These are phyloP conservation scores for Scedosporium boydii DNA, from an alignment of 2,329 filamentous ascomycete species.

Conservation along the genomic window DNA sequence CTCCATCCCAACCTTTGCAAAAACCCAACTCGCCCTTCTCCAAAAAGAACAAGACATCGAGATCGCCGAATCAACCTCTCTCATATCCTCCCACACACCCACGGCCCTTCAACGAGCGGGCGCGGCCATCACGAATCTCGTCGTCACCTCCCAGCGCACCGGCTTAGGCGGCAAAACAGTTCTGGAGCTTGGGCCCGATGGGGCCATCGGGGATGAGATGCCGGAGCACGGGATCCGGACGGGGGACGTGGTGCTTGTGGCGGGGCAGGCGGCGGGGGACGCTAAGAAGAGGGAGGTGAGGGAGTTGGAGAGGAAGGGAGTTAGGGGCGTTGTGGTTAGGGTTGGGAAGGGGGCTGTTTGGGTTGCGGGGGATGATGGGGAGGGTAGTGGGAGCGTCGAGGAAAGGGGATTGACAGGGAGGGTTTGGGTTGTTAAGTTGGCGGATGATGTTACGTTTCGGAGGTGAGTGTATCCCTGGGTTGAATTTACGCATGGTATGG, in stretches of 20 bases:
- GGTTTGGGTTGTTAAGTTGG: conserved; percentile 58
- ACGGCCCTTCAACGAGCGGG: conserved; percentile 63
- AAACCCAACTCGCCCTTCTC: conserved; percentile 61
- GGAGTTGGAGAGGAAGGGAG: conserved; percentile 59
- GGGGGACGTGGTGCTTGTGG: conserved; percentile 69
- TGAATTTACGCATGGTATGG: background rate
- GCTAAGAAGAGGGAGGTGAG: conserved; percentile 65
- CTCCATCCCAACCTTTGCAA: conserved; percentile 60
- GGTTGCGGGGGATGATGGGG: conserved; percentile 56
- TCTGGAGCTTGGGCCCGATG: conserved; percentile 66
- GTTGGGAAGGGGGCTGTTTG: conserved; percentile 48
- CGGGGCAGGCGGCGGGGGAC: conserved; percentile 63
- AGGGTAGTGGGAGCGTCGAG: conserved; percentile 31
- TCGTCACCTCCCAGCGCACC: conserved; percentile 67
- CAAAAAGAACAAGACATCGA: conserved; percentile 64
- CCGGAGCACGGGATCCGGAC: conserved; percentile 67
- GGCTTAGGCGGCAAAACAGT: conserved; percentile 88
- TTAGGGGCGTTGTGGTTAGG: conserved; percentile 60
- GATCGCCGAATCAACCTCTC: conserved; percentile 56
- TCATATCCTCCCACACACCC: conserved; percentile 60
- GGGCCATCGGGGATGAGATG: conserved; percentile 50
- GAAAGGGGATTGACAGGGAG: conserved; percentile 33
- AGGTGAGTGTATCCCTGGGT: conserved; percentile 25
- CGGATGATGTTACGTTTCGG: conserved; percentile 58
- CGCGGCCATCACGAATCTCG: conserved; percentile 69